These are phyloP conservation scores for Stephania yunnanensis DNA, from an alignment of 164 flowering plant species.

Conservation along the genomic window DNA sequence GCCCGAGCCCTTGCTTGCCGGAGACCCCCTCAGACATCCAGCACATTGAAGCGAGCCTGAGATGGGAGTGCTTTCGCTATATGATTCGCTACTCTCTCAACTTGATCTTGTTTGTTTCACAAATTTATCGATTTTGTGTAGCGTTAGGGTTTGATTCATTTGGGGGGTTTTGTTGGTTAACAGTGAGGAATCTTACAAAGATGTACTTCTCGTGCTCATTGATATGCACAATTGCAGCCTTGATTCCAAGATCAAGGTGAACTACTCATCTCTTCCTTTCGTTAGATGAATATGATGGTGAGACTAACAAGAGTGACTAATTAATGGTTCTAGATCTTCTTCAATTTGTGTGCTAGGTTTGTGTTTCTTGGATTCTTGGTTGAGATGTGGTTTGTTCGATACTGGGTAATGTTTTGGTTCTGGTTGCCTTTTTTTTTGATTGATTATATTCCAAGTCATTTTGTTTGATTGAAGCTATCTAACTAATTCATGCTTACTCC, in stretches of 20 bases:
- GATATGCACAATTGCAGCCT: constrained; percentile 79
- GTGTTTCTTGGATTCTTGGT: no score
- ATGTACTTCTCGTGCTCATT: constrained; percentile 74
- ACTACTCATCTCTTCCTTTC: constrained; percentile 5
- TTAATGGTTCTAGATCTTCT: no score
- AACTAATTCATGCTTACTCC: no score
- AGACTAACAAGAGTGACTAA: no score
- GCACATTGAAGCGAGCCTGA: constrained; percentile 54
- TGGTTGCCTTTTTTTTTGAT: no score
- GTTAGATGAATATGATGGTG: background rate
- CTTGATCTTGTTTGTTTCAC: background rate
- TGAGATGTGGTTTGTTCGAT: no score
- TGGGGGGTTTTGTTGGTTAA: background rate
- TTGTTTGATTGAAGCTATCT: no score
- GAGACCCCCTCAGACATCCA: background rate
- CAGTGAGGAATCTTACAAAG: constrained; percentile 78
- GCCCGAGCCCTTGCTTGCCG: no score
- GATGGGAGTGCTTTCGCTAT: constrained; percentile 81
- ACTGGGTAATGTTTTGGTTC: no score
- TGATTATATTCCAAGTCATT: no score
- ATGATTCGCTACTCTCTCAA: constrained; percentile 35
- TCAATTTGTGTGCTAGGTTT: no score
- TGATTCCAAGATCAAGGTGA: constrained; percentile 85
- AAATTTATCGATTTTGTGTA: background rate
- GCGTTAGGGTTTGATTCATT: background rate